phyloP scores from a whole-genome alignment of 345 rosid species.

The Sisymbrium irio region DNA sequence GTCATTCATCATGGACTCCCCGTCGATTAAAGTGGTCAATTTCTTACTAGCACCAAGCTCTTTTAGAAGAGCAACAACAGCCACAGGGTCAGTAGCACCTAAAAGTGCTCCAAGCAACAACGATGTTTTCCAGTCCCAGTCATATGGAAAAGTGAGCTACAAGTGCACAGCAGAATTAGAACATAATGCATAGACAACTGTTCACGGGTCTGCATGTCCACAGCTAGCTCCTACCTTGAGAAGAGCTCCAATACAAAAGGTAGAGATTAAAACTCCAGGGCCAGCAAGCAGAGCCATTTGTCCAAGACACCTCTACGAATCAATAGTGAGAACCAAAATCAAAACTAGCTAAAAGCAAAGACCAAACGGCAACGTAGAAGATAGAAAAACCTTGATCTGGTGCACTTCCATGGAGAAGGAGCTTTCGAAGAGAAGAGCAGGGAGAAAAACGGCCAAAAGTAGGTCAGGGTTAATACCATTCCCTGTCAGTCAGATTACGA shows the following conservation, averaged over 20 bases:
- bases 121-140: conserved; percentile 89
- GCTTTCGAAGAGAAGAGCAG: conserved; percentile 92
- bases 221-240: conserved; percentile 53
- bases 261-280: conserved; percentile 89
- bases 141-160: conserved; percentile 84
- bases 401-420: conserved; percentile 89
- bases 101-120: conserved; percentile 91
- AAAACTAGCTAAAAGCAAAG: no score
- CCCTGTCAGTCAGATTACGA: no score
- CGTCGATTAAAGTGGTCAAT: conserved; percentile 84
- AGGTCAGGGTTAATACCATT: conserved; percentile 72
- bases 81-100: conserved; percentile 97
- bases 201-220: not conserved
- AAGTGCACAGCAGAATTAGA: conserved; percentile 7
- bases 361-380: not conserved
- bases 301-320: conserved; percentile 66
- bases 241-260: conserved; percentile 72
- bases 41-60: conserved; percentile 97
- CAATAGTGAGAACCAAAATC: not conserved
- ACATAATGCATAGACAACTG: no score
- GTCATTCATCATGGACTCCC: conserved; percentile 97
- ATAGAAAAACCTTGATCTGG: conserved; percentile 71
- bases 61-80: conserved; percentile 86
- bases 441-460: conserved; percentile 87
- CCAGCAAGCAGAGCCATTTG: conserved; percentile 94